phyloP scores from a whole-genome alignment of 73 alveolate genomes.

The Paramecium tetraurelia region DNA sequence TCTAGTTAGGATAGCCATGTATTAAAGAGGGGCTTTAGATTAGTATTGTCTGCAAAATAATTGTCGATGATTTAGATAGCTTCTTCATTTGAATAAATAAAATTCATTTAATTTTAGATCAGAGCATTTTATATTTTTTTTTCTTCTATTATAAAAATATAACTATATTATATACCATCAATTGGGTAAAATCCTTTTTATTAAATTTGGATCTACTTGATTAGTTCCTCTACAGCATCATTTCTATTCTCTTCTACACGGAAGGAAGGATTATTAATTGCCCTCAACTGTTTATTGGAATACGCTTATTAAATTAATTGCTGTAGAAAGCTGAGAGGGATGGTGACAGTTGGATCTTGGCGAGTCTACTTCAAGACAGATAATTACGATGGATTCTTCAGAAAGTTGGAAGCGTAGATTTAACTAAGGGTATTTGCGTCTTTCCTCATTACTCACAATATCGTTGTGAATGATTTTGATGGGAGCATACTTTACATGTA shows the following conservation, averaged over 20 bases:
- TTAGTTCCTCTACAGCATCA: slow-evolving; percentile 23
- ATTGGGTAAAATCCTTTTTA: background rate
- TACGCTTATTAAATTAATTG: background rate
- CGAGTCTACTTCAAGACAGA: background rate
- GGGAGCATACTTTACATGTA: background rate
- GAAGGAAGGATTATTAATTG: background rate
- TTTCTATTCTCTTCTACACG: background rate
- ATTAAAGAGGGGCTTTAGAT: background rate
- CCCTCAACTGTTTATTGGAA: background rate
- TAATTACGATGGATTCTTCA: background rate
- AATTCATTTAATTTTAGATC: background rate
- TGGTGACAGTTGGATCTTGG: slow-evolving; percentile 39
- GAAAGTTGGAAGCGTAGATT: background rate
- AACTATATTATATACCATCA: background rate
- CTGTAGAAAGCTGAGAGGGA: slow-evolving; percentile 20
- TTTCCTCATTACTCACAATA: background rate
- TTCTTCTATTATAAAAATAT: slow-evolving; percentile 14
- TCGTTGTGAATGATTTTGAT: background rate
- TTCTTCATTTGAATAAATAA: background rate
- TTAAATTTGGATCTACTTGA: background rate
- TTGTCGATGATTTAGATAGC: background rate
- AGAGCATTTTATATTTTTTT: slow-evolving; percentile 8
- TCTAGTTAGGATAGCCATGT: background rate
- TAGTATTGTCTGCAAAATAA: background rate
- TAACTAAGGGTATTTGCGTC: slow-evolving; percentile 23